These are phyloP conservation scores for Cylindricascospora bacillispora DNA, from an alignment of 1,139 yeast genomes.

Conservation along the genomic window DNA sequence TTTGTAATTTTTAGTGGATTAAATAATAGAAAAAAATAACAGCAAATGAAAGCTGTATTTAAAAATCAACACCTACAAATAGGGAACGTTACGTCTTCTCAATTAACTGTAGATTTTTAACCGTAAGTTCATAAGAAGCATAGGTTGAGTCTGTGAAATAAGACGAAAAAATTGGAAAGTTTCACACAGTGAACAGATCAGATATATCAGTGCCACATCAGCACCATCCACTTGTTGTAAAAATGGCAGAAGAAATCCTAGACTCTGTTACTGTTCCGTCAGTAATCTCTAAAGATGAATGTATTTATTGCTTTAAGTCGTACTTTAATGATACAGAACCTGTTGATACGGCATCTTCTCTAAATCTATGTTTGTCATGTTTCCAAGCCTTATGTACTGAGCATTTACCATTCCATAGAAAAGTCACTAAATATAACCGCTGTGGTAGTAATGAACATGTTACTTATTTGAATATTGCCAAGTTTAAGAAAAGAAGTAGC, in stretches of 20 bases:
- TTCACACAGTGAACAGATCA: too few species aligned
- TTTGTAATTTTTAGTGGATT: too few species aligned
- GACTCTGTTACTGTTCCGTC: slow-evolving; percentile 14
- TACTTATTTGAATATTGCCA: slow-evolving; percentile 14
- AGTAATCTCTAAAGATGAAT: slow-evolving; percentile 23
- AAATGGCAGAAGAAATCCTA: slow-evolving; percentile 5
- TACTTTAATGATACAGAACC: slow-evolving; percentile 13
- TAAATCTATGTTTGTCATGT: slow-evolving; percentile 21
- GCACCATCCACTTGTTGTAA: too few species aligned
- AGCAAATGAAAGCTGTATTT: too few species aligned
- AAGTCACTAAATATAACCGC: slow-evolving; percentile 11
- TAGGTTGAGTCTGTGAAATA: too few species aligned
- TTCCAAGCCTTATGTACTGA: slow-evolving; percentile 23
- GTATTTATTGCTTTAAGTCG: slow-evolving; percentile 25
- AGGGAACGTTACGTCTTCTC: too few species aligned
- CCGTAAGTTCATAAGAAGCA: too few species aligned
- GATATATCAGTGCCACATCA: too few species aligned
- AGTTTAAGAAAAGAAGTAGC: slow-evolving; percentile 11
- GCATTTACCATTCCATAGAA: slow-evolving; percentile 16
- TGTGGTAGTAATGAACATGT: slow-evolving; percentile 13
- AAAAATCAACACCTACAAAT: too few species aligned
- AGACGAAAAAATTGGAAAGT: too few species aligned
- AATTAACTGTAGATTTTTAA: too few species aligned
- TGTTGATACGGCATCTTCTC: slow-evolving; percentile 8
- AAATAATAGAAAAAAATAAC: too few species aligned